Conservation (phyloP, 2,329 filamentous ascomycete genomes). For the Fusarium sp. region DNA sequence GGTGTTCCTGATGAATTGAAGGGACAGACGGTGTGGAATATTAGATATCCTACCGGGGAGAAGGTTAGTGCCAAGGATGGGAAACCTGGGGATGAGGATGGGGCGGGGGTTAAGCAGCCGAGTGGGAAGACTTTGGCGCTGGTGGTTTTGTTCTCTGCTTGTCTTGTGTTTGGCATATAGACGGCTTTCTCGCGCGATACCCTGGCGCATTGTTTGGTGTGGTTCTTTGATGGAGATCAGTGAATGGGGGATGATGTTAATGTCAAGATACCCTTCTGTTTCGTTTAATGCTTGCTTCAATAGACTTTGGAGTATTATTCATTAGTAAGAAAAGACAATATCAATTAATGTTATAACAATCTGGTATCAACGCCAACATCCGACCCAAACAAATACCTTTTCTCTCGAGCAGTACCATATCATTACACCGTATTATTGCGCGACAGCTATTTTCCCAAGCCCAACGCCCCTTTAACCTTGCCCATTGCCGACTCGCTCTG, state of each 20-base stretch:
- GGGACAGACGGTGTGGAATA: conserved; percentile 57
- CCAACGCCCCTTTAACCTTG: conserved; percentile 46
- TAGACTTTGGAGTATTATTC: not conserved
- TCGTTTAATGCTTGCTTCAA: conserved; percentile 12
- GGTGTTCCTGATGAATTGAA: conserved; percentile 52
- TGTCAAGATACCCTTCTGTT: conserved; percentile 41
- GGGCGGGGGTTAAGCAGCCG: conserved; percentile 1
- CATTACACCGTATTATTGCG: rapidly evolving
- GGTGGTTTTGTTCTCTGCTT: conserved; percentile 29
- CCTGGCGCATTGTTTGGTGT: not conserved
- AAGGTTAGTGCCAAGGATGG: conserved; percentile 51
- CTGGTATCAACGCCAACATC: conserved; percentile 12
- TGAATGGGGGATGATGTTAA: conserved; percentile 6
- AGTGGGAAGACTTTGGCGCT: conserved; percentile 20
- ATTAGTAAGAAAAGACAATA: not conserved
- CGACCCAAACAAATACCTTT: not conserved
- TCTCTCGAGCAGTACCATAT: not conserved
- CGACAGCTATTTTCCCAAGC: conserved; percentile 38
- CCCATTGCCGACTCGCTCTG: conserved; percentile 32
- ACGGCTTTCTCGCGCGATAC: not conserved
- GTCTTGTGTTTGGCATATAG: conserved; percentile 20
- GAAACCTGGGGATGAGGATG: conserved; percentile 20
- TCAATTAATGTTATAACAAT: conserved; percentile 25
- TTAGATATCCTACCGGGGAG: conserved; percentile 58
- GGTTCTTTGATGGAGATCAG: not conserved